Evolutionary conservation across 805 yeast genomes (phyloP).

Genomic region (Yarrowia yakushimensis): DNA sequence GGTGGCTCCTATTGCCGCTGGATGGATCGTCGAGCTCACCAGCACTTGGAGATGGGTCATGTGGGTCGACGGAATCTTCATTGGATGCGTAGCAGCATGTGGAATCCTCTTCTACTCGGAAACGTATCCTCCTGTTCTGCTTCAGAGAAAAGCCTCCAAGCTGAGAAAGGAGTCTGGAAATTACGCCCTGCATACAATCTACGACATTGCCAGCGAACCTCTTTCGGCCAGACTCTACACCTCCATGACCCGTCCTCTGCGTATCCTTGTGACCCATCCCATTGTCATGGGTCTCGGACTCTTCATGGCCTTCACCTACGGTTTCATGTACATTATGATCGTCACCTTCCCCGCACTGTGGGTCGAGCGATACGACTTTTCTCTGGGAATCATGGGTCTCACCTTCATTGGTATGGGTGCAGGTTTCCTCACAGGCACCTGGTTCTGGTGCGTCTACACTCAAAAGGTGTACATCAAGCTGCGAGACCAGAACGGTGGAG

Average conservation of each 20-base stretch:
- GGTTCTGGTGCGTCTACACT: slow-evolving; percentile 47
- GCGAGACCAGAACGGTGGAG: slow-evolving; percentile 47
- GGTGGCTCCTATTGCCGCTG: slow-evolving; percentile 47
- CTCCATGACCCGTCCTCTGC: slow-evolving; percentile 57
- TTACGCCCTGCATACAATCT: slow-evolving; percentile 53
- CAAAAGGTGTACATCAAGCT: slow-evolving; percentile 43
- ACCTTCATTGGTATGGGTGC: slow-evolving; percentile 57
- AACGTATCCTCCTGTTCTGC: slow-evolving; percentile 56
- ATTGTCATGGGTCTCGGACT: slow-evolving; percentile 61
- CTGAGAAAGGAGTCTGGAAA: slow-evolving; percentile 57
- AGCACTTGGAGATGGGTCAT: slow-evolving; percentile 61
- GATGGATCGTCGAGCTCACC: slow-evolving; percentile 47
- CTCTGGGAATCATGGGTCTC: slow-evolving; percentile 50
- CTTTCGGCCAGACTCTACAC: slow-evolving; percentile 34
- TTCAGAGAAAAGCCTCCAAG: slow-evolving; percentile 46
- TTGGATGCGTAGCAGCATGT: slow-evolving; percentile 46
- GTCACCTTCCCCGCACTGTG: slow-evolving; percentile 58
- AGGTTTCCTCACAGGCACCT: slow-evolving; percentile 51
- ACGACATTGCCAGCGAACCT: slow-evolving; percentile 42
- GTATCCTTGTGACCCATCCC: slow-evolving; percentile 53
- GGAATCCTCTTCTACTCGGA: slow-evolving; percentile 51
- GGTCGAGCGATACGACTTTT: slow-evolving; percentile 46
- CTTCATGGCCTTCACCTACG: slow-evolving; percentile 63
- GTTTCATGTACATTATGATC: slow-evolving; percentile 61
- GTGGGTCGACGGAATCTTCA: slow-evolving; percentile 53